Evolutionary conservation across 2,329 filamentous ascomycete genomes (phyloP).

Genomic region (Aspergillus quadrilineatus): DNA sequence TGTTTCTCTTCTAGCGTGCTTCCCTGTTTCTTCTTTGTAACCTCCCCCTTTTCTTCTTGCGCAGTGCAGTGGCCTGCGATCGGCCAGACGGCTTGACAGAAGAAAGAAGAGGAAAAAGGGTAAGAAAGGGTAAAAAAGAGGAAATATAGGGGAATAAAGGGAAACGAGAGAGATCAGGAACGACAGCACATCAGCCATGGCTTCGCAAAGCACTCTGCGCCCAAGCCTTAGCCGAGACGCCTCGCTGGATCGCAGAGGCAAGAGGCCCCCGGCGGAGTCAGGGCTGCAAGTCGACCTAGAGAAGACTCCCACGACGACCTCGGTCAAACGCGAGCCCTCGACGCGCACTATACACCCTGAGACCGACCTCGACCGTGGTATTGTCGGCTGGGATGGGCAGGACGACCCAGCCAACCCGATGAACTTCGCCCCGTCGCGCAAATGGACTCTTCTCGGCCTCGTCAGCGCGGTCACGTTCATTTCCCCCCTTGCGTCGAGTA

Average conservation of each 20-base stretch:
- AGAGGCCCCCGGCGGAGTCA: not conserved
- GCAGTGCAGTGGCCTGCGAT: not conserved
- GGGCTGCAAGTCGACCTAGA: conserved; percentile 1
- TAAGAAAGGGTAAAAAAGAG: no score
- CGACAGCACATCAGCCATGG: not conserved
- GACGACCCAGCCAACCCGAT: conserved; percentile 59
- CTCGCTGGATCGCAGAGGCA: not conserved
- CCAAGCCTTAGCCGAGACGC: not conserved
- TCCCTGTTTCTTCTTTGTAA: no score
- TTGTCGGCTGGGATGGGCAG: conserved; percentile 62
- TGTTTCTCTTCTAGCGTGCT: not conserved
- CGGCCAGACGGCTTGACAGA: not conserved
- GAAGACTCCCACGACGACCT: not conserved
- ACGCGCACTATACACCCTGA: conserved; percentile 36
- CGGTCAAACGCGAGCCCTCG: not conserved
- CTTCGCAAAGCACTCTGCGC: not conserved
- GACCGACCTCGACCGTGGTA: conserved; percentile 47
- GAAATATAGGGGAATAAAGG: no score
- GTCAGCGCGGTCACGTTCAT: conserved; percentile 32
- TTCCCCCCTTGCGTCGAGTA: conserved; percentile 35
- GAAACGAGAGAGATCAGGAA: not conserved
- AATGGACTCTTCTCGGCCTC: conserved; percentile 29
- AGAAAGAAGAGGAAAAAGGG: no score
- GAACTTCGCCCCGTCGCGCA: conserved; percentile 45
- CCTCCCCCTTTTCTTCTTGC: no score